phyloP scores from a whole-genome alignment of 2,329 filamentous ascomycete genomes.

The Fusarium agapanthi region DNA sequence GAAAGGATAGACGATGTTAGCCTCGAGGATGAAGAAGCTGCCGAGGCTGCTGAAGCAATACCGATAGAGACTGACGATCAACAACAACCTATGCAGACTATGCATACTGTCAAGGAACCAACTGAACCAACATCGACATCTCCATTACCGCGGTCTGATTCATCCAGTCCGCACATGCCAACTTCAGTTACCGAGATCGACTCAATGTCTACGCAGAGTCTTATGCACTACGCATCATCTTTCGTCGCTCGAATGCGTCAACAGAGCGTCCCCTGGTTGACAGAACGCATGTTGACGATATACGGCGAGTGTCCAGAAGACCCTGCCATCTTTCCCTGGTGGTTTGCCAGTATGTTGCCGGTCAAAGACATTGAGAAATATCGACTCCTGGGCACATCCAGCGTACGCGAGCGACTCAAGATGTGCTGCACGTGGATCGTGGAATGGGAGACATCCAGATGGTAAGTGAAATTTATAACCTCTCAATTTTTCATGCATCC shows the following conservation, averaged over 20 bases:
- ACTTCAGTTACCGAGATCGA: slow-evolving; percentile 30
- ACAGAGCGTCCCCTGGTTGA: slow-evolving; percentile 77
- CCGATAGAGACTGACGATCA: not conserved
- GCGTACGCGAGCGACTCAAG: slow-evolving; percentile 83
- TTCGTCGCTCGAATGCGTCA: slow-evolving; percentile 77
- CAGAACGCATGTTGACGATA: slow-evolving; percentile 73
- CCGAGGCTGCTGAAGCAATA: slow-evolving; percentile 72
- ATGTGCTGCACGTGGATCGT: slow-evolving; percentile 83
- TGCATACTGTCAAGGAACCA: slow-evolving; percentile 2
- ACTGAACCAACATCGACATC: not conserved
- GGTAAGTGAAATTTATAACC: slow-evolving; percentile 62
- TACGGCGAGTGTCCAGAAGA: slow-evolving; percentile 83
- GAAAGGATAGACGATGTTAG: slow-evolving; percentile 85
- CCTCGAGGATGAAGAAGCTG: slow-evolving; percentile 78
- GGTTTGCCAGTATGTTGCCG: slow-evolving; percentile 85
- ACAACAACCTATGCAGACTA: not conserved
- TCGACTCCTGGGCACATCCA: slow-evolving; percentile 73
- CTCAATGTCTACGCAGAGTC: slow-evolving; percentile 72
- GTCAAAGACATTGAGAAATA: slow-evolving; percentile 84
- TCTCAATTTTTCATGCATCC: not conserved
- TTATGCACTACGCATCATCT: slow-evolving; percentile 70
- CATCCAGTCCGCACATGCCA: slow-evolving; percentile 4
- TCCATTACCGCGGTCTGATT: not conserved
- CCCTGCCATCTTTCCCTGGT: slow-evolving; percentile 83
- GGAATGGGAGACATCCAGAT: slow-evolving; percentile 74